A percentile compares a stretch with the other conserved stretches of the same genome.
These are phyloP conservation scores for Beta lomatogona DNA, from an alignment of 179 eudicot species.

Conservation along the genomic window DNA sequence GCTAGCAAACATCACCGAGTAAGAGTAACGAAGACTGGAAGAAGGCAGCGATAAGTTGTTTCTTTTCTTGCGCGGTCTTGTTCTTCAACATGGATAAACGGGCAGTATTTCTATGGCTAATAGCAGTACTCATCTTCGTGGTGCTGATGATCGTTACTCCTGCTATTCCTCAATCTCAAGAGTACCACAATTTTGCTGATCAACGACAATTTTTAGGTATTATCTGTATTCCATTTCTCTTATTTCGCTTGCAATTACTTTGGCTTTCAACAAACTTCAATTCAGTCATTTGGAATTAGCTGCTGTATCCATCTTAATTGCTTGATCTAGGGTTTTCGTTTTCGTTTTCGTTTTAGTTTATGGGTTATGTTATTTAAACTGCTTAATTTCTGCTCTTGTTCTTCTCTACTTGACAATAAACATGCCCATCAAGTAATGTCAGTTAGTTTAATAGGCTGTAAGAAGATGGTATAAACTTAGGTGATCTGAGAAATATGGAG, in stretches of 20 bases:
- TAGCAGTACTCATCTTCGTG: slow-evolving; percentile 59
- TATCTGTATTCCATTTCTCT: background rate
- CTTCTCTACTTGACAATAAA: background rate
- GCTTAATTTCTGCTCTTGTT: background rate
- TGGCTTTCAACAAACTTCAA: background rate
- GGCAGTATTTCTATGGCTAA: slow-evolving; percentile 44
- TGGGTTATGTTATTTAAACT: background rate
- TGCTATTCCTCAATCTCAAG: slow-evolving; percentile 73
- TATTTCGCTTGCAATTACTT: background rate
- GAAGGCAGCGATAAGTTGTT: too few relatives aligned
- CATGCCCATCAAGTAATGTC: too few relatives aligned
- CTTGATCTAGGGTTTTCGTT: background rate
- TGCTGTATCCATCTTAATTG: background rate
- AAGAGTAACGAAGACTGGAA: too few relatives aligned
- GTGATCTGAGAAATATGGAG: too few relatives aligned
- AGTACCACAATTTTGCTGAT: slow-evolving; percentile 86
- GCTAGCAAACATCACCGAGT: too few relatives aligned
- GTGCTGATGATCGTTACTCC: slow-evolving; percentile 81
- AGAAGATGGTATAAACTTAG: background rate
- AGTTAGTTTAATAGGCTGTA: background rate
- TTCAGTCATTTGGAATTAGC: background rate
- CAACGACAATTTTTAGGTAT: slow-evolving; percentile 71
- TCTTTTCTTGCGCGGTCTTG: too few relatives aligned
- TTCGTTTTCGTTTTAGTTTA: background rate
- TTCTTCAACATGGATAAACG: slow-evolving; percentile 47